phyloP scores from a whole-genome alignment of 257 asterid species.

The Fraxinus anomala region DNA sequence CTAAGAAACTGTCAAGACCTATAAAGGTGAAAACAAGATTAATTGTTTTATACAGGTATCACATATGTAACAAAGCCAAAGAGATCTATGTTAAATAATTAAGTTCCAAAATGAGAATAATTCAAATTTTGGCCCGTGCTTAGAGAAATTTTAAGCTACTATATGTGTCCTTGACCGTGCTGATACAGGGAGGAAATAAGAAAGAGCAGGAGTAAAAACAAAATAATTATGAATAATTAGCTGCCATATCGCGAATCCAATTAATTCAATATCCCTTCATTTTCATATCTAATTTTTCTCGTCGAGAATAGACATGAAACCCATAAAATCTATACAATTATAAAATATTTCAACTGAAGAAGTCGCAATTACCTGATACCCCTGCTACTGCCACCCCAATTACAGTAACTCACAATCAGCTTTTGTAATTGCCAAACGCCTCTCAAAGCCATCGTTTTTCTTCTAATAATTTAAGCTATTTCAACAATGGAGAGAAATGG shows the following conservation, averaged over 20 bases:
- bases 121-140: neutral
- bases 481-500: no score
- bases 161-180: neutral
- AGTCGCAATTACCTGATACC: conserved; percentile 67
- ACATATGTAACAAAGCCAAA: neutral
- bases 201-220: neutral
- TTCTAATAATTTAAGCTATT: neutral
- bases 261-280: neutral
- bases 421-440: conserved; percentile 92
- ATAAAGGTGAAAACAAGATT: neutral
- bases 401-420: conserved; percentile 68
- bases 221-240: neutral
- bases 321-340: no score
- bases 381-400: conserved; percentile 89
- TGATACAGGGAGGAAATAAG: neutral
- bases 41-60: neutral
- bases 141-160: neutral
- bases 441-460: conserved; percentile 54
- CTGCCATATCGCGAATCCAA: neutral
- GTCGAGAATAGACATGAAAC: neutral
- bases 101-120: neutral
- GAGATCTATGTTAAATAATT: neutral
- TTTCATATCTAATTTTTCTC: neutral
- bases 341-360: neutral
- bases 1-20: neutral